phyloP scores from a whole-genome alignment of 495 filamentous ascomycete genomes.

The Lichenothelia convexa region DNA sequence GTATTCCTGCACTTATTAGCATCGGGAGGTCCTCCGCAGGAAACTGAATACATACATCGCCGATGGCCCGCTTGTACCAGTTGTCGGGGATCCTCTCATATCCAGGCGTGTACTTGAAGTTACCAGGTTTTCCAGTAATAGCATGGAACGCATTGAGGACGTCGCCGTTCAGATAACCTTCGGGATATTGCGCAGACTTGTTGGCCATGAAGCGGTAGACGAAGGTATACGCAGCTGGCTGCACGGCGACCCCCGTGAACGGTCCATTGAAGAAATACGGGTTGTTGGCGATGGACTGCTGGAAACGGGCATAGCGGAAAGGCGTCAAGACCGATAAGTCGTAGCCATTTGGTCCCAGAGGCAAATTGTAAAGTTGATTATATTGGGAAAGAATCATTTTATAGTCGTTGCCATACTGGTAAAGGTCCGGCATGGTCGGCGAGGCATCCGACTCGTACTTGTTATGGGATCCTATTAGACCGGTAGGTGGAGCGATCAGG shows the following conservation, averaged over 20 bases:
- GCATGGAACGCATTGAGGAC: slow-evolving; percentile 15
- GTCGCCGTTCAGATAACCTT: slow-evolving; percentile 15
- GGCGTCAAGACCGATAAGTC: slow-evolving; percentile 13
- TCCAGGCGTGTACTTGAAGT: slow-evolving; percentile 11
- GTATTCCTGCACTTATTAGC: too few species aligned
- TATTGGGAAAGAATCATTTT: slow-evolving; percentile 16
- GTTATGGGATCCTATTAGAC: slow-evolving; percentile 35
- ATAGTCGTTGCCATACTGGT: slow-evolving; percentile 16
- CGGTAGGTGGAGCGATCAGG: slow-evolving; percentile 21
- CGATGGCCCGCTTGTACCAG: slow-evolving; percentile 35
- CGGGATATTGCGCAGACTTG: slow-evolving; percentile 19
- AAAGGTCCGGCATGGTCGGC: slow-evolving; percentile 19
- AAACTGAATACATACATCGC: slow-evolving; percentile 16
- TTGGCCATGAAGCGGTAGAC: slow-evolving; percentile 23
- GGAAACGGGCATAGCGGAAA: slow-evolving; percentile 15
- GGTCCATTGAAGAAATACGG: slow-evolving; percentile 20
- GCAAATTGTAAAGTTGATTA: slow-evolving; percentile 12
- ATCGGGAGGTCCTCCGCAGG: slow-evolving; percentile 22
- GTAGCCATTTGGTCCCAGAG: slow-evolving; percentile 7
- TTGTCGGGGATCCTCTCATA: slow-evolving; percentile 32
- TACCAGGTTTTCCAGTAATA: slow-evolving; percentile 10
- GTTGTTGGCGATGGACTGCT: slow-evolving; percentile 18
- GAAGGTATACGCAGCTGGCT: slow-evolving; percentile 13
- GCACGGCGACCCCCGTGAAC: slow-evolving; percentile 11
- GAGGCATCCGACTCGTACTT: slow-evolving; percentile 39